Conservation (phyloP, 164 flowering plant genomes). For the Nymphaea thermarum region DNA sequence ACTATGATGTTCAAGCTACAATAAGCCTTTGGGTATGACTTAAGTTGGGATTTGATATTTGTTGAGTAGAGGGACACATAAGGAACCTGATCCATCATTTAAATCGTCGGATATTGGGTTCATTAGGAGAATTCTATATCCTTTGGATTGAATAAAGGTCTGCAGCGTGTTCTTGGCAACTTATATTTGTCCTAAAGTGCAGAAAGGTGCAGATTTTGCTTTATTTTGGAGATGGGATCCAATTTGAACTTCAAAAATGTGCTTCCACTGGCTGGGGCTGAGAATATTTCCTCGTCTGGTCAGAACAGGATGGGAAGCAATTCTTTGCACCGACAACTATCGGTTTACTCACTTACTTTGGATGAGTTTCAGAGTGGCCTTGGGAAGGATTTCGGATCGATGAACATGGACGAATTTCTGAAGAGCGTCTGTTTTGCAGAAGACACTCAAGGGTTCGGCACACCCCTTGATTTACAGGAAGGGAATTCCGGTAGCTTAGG, state of each 20-base stretch:
- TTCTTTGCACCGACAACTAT: slow-evolving; percentile 48
- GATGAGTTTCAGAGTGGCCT: slow-evolving; percentile 77
- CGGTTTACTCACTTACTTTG: slow-evolving; percentile 60
- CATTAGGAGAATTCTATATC: background rate
- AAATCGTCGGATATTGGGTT: background rate
- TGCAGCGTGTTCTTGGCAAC: background rate
- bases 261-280: slow-evolving; percentile 12
- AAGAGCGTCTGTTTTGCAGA: slow-evolving; percentile 44
- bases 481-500: slow-evolving; percentile 1
- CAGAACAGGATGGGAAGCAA: slow-evolving; percentile 17
- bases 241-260: slow-evolving; percentile 47
- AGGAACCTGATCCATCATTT: background rate
- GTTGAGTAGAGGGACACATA: background rate
- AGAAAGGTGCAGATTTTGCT: background rate
- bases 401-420: slow-evolving; percentile 65
- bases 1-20: background rate
- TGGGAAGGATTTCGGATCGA: slow-evolving; percentile 47
- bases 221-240: slow-evolving; percentile 29
- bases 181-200: too few species aligned
- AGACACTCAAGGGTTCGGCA: slow-evolving; percentile 22
- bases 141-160: background rate
- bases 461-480: slow-evolving; percentile 9
- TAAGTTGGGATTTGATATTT: background rate
- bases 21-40: background rate
- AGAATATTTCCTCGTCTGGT: slow-evolving; percentile 4